Evolutionary conservation across 495 filamentous ascomycete species (phyloP), one percentile per base, ranked within the genome.

Genomic region (Trichocladium antarcticum): DNA sequence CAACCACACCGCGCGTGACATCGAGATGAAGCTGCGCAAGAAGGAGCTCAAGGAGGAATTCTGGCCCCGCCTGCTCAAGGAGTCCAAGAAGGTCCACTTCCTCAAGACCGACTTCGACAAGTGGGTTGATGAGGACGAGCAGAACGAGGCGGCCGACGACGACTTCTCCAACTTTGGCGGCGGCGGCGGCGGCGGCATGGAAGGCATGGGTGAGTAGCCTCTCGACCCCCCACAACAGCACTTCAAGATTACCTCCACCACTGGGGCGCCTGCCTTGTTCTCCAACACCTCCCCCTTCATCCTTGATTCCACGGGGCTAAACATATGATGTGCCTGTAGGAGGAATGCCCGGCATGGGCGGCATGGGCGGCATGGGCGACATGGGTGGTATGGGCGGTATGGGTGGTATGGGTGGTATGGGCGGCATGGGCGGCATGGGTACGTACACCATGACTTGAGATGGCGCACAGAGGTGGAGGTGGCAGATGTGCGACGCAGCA

Each of bases 41-140:
- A 95, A 96, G 83, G 89, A 93, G 57, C 74, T 88, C 24, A 84
- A 86, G 68, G 74, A 81, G 50, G 85, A 87, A 60, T 97, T 81
- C 76, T 98, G 92, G 92, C 92, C 92, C 34, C 80, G 92, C 56
- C 76, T 98, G 48, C 71, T 95, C 61, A 95, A 96, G 81, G 84
- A 87, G 21, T 68, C 68, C 32, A 83, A 87, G 79, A 95, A 86
- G 76, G 63, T 82, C 44, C 92, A 97, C 74, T 98, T 92, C 80
- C 68, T 98, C 60, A 96, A 95, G 86, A 98, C 92, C 57, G 83
- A 98, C 68, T 98, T 98, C 60, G 87, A 96, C 71, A 97, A 97
- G 88, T 98, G 93, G 93, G 89, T 98, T 57, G 93, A 97, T 66
- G 92, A 97, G 80, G 92, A 98, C 66, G 92, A 98, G 77, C 92